phyloP scores from a whole-genome alignment of 2,329 filamentous ascomycete species.

The Chaetomium sp. region DNA sequence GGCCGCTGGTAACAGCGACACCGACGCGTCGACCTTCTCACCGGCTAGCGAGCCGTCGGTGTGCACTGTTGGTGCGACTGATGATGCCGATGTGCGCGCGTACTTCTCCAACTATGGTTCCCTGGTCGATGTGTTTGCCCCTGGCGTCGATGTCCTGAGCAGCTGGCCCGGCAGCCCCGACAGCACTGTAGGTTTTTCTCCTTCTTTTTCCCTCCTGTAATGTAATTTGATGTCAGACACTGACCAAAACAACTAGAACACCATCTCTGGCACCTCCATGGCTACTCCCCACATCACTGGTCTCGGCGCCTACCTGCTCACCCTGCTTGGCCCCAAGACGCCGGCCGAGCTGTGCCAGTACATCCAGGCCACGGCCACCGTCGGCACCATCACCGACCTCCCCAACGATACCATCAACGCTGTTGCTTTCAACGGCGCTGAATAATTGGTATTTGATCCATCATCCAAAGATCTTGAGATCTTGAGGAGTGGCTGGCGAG shows the following conservation, averaged over 20 bases:
- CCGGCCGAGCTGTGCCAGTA: constrained; percentile 41
- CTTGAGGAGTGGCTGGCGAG: no score
- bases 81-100: constrained; percentile 29
- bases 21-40: constrained; percentile 36
- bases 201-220: not conserved
- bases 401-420: constrained; percentile 42
- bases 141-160: constrained; percentile 41
- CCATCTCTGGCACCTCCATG: constrained; percentile 42
- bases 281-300: constrained; percentile 31
- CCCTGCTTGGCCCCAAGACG: constrained; percentile 34
- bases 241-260: constrained; percentile 23
- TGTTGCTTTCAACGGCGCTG: constrained; percentile 48
- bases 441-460: no score
- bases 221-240: not conserved
- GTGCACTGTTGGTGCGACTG: constrained; percentile 49
- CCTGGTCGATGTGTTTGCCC: constrained; percentile 45
- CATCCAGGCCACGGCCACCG: constrained; percentile 38
- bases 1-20: constrained; percentile 46
- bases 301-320: constrained; percentile 35
- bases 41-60: constrained; percentile 41
- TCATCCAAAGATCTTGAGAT: no score
- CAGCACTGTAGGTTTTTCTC: constrained; percentile 17
- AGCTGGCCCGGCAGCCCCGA: constrained; percentile 37
- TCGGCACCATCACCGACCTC: constrained; percentile 35
- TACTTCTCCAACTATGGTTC: constrained; percentile 47